Base-by-base conservation (phyloP, 2,329 filamentous ascomycete genomes). In the Colletotrichum melonis region DNA sequence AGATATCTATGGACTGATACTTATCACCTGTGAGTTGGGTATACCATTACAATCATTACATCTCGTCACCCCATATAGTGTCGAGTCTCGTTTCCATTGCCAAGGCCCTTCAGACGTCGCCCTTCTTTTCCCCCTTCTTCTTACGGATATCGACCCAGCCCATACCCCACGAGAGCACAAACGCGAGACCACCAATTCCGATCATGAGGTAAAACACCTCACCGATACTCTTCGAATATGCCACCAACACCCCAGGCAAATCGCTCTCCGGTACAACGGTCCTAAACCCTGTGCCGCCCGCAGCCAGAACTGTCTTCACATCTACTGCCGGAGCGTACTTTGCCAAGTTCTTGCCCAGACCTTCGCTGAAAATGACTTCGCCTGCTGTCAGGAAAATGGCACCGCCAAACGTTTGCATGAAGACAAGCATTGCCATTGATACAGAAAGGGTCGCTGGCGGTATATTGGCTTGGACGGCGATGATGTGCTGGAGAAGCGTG, bases 111-210 rank as follows among this genome's bases (percentile, higher is more conserved):
- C 38, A 57, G 5, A 56, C 66, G 1, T 69, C 59, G 1, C 55
- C 59, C 5, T 69, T 69, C 28, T 68, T 72, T 49, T 8, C 56
- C 1, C 11, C 5, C 58, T 76, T 68, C 75, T 81, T 82, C 75
- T 84, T 83, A 42, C 85, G 82, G 46, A 88, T 80, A 74, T 85
- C 84, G 12, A 82, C 82, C 81, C 84, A 87, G 0, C 87, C 87
- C 76, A 88, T 82, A 0, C 85, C 86, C 76, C 82, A 85, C 0
- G 80, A 78, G 1, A 81, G 77, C 1, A 84, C 28, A 26, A 87
- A 82, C 46, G 78, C 76, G 2, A 64, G 73, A 12, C 74, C 78
- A 2, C 79, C 78, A n/a, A 81, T 64, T 0, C 78, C 83, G 1
- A 81, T 78, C 5, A 80, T 79, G 26, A 78, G 76, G 46, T 80